Percentiles rank a stretch among this genome's conserved stretches.
Conservation (phyloP, 495 filamentous ascomycete species). For the Pseudoneurospora amorphoporcata region DNA sequence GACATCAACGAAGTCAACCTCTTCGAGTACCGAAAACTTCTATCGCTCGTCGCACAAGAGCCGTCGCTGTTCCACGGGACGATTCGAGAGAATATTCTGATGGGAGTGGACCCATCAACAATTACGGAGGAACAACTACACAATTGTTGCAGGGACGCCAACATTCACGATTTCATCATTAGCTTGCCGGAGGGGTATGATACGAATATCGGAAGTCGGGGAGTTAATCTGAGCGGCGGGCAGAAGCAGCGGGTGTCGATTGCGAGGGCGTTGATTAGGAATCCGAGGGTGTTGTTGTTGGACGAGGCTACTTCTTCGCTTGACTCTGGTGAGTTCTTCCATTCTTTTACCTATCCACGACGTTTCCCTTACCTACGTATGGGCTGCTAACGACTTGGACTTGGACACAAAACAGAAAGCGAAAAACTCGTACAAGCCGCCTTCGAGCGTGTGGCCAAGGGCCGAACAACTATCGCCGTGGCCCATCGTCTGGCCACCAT, state of each 20-base stretch:
- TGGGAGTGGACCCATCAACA: slow-evolving; percentile 32
- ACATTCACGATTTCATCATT: slow-evolving; percentile 52
- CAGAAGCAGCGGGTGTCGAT: slow-evolving; percentile 71
- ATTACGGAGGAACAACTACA: slow-evolving; percentile 43
- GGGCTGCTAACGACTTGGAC: background rate
- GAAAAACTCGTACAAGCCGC: slow-evolving; percentile 63
- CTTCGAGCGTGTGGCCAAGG: slow-evolving; percentile 48
- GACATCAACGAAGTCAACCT: slow-evolving; percentile 36
- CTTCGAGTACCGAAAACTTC: slow-evolving; percentile 38
- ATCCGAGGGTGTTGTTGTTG: slow-evolving; percentile 59
- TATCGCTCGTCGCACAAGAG: slow-evolving; percentile 56
- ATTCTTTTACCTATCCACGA: background rate
- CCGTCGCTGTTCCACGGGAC: slow-evolving; percentile 46
- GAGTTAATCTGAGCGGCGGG: slow-evolving; percentile 59
- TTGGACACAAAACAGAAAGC: slow-evolving; percentile 31
- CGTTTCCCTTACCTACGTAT: background rate
- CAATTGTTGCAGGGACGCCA: slow-evolving; percentile 47
- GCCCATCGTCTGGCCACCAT: slow-evolving; percentile 51
- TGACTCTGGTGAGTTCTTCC: slow-evolving; percentile 38
- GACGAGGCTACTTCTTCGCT: slow-evolving; percentile 74
- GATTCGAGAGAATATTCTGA: slow-evolving; percentile 47
- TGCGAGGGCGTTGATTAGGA: slow-evolving; percentile 62
- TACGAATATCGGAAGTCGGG: slow-evolving; percentile 51
- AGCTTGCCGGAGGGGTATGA: slow-evolving; percentile 50
- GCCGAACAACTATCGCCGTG: slow-evolving; percentile 60